Base-by-base conservation (phyloP, 352 stramenopile species). In the Pythium pyrilobum region DNA sequence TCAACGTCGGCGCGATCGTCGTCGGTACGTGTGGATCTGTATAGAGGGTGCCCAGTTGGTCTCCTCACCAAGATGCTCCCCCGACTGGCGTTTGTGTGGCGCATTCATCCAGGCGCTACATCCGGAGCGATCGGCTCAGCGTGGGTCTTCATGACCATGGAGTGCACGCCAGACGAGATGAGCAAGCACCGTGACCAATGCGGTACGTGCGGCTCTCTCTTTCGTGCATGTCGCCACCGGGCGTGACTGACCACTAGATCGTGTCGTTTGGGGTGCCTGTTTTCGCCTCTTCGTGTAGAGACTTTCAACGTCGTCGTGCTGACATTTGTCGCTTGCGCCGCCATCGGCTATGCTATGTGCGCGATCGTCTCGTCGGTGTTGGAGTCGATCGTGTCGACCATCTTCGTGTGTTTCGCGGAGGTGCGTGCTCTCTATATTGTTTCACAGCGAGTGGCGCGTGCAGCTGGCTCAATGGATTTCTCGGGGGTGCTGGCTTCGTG, bases 361-460 rank as follows among this genome's bases (percentile, higher is more conserved):
- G 72, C 77, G 34, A 85, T 91, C 52, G 72, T 92, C 52, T 92
- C 81, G 42, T 88, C 81, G 8, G 77, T 92, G 25, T 59, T 95
- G 34, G 84, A 95, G 61, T 89, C 75, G 33, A 85, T 90, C 43
- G 84, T 95, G 15, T 67, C 79, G 27, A 95, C 84, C 20, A 87
- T 95, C 55, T 95, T 91, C 52, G 82, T 95, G 24, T 92, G 84
- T 64, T 92, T 95, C 62, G 84, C 84, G 15, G 78, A 89, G 75
- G 83, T 94, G 56, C 44, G 74, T 76, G 38, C n/a, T n/a, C n/a
- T n/a, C n/a, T n/a, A n/a, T n/a, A n/a, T n/a, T n/a, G n/a, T n/a
- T n/a, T n/a, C n/a, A n/a, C n/a, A n/a, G n/a, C n/a, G n/a, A n/a
- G n/a, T n/a, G 21, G 20, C 32, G n/a, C 32, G 29, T 20, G 33